phyloP scores from a whole-genome alignment of 495 filamentous ascomycete species.

The Podospora sp. region DNA sequence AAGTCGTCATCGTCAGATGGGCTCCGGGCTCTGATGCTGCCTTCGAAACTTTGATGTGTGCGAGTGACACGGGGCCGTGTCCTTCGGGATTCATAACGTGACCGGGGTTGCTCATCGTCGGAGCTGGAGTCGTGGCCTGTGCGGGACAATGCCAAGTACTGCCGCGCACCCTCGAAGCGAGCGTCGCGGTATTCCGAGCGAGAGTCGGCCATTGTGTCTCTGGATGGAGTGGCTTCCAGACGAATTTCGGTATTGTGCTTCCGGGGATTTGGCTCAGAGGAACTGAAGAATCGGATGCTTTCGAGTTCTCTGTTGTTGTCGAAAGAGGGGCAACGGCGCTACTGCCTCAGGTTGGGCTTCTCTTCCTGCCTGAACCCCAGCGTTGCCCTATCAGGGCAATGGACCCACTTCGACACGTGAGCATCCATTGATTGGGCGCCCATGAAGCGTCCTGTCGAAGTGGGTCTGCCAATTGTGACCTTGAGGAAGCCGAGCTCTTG shows the following conservation, averaged over 20 bases:
- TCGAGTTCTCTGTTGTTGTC: neutral
- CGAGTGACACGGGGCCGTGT: neutral
- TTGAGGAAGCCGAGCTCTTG: too few species aligned
- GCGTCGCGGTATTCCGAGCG: neutral
- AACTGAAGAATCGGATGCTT: neutral
- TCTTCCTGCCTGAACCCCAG: neutral
- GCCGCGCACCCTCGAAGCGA: neutral
- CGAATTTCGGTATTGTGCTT: neutral
- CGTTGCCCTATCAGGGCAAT: neutral
- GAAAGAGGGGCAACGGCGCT: neutral
- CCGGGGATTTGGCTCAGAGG: neutral
- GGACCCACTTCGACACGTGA: neutral
- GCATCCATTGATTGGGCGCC: neutral
- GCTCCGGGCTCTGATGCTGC: neutral
- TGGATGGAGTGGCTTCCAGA: neutral
- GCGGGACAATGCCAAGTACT: neutral
- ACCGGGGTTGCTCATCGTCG: neutral
- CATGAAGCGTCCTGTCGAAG: neutral
- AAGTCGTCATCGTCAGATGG: neutral
- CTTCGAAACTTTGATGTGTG: neutral
- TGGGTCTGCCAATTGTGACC: too few species aligned
- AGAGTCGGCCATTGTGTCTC: neutral
- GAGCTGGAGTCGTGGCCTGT: neutral
- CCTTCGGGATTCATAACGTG: neutral
- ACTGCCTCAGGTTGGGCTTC: neutral